Percentiles rank a stretch among this genome's conserved stretches.
phyloP scores from a whole-genome alignment of 805 yeast species.

The Saccharomycopsis sp. region DNA sequence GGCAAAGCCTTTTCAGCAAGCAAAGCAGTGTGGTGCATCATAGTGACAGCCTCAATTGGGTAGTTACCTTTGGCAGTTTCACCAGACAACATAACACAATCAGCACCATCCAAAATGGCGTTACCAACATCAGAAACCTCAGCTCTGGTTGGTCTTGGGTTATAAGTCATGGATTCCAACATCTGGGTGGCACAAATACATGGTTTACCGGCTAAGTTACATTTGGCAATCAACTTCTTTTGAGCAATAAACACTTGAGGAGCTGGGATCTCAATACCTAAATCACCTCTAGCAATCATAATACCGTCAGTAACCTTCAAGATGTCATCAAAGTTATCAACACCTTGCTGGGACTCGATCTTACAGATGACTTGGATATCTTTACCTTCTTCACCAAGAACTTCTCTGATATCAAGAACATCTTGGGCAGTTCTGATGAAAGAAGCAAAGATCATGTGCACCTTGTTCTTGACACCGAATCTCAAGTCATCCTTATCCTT shows the following conservation, averaged over 20 bases:
- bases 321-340: slow-evolving; percentile 97
- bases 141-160: slow-evolving; percentile 99
- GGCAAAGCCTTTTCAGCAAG: slow-evolving; percentile 97
- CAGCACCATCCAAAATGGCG: slow-evolving; percentile 98
- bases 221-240: slow-evolving; percentile 97
- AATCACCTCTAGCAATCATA: slow-evolving; percentile 99
- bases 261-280: slow-evolving; percentile 99
- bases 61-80: slow-evolving; percentile 99
- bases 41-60: slow-evolving; percentile 94
- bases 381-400: slow-evolving; percentile 94
- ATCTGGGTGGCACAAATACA: slow-evolving; percentile 99
- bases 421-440: slow-evolving; percentile 94
- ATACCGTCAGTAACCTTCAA: slow-evolving; percentile 95
- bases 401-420: slow-evolving; percentile 83
- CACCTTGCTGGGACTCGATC: slow-evolving; percentile 99
- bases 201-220: slow-evolving; percentile 99
- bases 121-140: slow-evolving; percentile 99
- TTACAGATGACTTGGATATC: slow-evolving; percentile 94
- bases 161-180: slow-evolving; percentile 99
- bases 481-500: slow-evolving; percentile 88
- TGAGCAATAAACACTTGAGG: slow-evolving; percentile 98
- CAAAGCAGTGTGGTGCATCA: slow-evolving; percentile 97
- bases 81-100: slow-evolving; percentile 99
- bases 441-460: slow-evolving; percentile 97
- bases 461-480: slow-evolving; percentile 96